phyloP scores from a whole-genome alignment of 176 grass and related monocot genomes.

The Triticum urartu region DNA sequence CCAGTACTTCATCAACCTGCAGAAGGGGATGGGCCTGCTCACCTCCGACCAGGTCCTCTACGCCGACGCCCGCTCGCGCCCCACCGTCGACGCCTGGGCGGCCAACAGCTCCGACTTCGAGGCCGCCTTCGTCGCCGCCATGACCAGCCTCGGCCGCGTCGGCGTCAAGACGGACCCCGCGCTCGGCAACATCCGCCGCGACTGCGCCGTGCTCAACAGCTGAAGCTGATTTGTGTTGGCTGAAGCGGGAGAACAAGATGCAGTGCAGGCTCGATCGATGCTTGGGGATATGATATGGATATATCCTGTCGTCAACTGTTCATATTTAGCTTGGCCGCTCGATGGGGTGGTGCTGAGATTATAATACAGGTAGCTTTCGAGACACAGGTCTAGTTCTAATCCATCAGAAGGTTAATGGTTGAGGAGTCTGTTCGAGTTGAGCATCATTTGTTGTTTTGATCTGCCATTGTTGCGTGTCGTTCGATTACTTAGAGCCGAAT shows the following conservation, averaged over 20 bases:
- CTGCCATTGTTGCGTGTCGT: neutral
- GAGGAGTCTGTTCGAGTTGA: neutral
- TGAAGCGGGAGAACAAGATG: neutral
- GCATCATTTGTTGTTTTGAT: neutral
- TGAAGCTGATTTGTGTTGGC: neutral
- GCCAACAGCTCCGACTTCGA: constrained; percentile 49
- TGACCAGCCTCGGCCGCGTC: constrained; percentile 71
- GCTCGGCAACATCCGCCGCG: constrained; percentile 66
- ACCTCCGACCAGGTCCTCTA: constrained; percentile 85
- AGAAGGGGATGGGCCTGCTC: constrained; percentile 65
- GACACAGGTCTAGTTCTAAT: constrained; percentile 15
- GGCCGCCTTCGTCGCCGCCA: constrained; percentile 60
- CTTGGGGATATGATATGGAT: neutral
- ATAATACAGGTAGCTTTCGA: constrained; percentile 29
- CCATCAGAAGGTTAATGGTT: neutral
- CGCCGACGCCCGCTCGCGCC: constrained; percentile 54
- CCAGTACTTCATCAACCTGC: constrained; percentile 87
- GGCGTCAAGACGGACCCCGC: constrained; percentile 75
- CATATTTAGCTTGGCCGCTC: neutral
- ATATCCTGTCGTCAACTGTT: constrained; percentile 5
- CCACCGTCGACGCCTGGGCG: constrained; percentile 62
- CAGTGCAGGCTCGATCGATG: neutral
- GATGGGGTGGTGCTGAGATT: neutral
- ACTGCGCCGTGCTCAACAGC: constrained; percentile 76
- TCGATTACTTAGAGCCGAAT: neutral